phyloP scores from a whole-genome alignment of 2,329 filamentous ascomycete genomes.

The Bipolaris zeicola region DNA sequence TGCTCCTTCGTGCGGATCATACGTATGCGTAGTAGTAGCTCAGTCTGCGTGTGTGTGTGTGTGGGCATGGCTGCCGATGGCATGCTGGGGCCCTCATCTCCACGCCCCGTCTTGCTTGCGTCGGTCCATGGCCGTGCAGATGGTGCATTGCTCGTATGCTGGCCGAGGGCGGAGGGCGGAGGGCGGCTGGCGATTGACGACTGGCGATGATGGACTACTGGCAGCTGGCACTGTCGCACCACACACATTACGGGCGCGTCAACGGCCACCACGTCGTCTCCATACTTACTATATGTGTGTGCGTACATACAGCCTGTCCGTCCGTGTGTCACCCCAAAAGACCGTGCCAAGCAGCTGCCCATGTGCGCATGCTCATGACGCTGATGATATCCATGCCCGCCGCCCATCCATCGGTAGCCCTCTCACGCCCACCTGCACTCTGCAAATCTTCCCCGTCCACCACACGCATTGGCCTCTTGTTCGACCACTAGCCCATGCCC shows the following conservation, averaged over 20 bases:
- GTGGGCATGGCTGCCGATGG: too few species aligned
- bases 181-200: not conserved
- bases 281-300: not conserved
- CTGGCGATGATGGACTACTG: not conserved
- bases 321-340: too few species aligned
- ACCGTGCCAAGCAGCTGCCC: too few species aligned
- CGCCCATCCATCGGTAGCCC: not conserved
- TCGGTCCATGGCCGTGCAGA: not conserved
- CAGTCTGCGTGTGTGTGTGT: too few species aligned
- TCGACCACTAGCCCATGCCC: not conserved
- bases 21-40: not conserved
- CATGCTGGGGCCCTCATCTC: not conserved
- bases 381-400: not conserved
- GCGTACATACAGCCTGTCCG: not conserved
- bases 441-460: slow-evolving; percentile 2
- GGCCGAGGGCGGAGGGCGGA: not conserved
- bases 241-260: not conserved
- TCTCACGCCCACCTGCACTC: not conserved
- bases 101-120: not conserved
- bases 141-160: slow-evolving; percentile 3
- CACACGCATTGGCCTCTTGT: slow-evolving; percentile 4
- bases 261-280: not conserved
- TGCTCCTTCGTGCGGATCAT: slow-evolving; percentile 16
- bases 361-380: not conserved
- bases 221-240: not conserved